A percentile compares a stretch with the other conserved stretches of the same genome.
These are phyloP conservation scores for Scalesia atractyloides DNA, from an alignment of 129 eudicot species.

Conservation along the genomic window DNA sequence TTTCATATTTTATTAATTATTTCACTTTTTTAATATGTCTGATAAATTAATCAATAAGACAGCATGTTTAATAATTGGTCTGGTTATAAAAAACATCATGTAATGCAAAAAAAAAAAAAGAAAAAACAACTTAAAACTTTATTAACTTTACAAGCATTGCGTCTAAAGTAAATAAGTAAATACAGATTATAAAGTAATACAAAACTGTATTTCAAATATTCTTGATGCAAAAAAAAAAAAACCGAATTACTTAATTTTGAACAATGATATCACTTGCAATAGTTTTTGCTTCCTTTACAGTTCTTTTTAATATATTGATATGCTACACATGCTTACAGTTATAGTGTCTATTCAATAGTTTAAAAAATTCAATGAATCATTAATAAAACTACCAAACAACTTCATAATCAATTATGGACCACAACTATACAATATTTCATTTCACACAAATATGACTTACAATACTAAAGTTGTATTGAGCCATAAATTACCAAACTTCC, in stretches of 20 bases:
- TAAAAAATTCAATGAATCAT: constrained; percentile 7
- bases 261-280: neutral
- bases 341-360: neutral
- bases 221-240: no score
- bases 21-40: no score
- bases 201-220: no score
- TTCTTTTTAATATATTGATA: neutral
- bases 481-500: constrained; percentile 53
- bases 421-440: constrained; percentile 15
- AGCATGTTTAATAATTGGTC: no score
- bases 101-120: no score
- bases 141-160: no score
- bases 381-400: constrained; percentile 26
- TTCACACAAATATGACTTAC: constrained; percentile 16
- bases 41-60: no score
- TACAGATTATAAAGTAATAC: no score
- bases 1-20: no score
- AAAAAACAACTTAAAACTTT: no score
- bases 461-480: neutral
- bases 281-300: neutral
- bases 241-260: neutral
- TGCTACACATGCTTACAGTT: constrained; percentile 12
- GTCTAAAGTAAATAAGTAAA: no score
- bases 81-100: no score
- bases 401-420: constrained; percentile 14